phyloP scores from a whole-genome alignment of 2,329 filamentous ascomycete genomes.

The Rhinocladiella similis region DNA sequence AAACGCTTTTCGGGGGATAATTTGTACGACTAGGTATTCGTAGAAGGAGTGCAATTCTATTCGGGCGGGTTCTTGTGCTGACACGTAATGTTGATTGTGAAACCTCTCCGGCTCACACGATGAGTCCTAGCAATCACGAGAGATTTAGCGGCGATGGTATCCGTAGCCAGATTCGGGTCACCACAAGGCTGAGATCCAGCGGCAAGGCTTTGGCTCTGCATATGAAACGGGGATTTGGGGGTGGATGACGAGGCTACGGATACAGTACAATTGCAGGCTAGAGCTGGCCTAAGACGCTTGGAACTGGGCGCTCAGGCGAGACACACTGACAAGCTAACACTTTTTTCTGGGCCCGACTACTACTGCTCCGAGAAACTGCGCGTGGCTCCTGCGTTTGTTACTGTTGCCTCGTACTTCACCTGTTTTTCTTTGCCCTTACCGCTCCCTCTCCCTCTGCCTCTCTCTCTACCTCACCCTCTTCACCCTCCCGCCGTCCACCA shows the following conservation, averaged over 20 bases:
- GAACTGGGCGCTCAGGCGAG: not conserved
- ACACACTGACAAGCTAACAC: not conserved
- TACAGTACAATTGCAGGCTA: not conserved
- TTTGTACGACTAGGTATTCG: too few relatives aligned
- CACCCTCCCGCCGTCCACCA: slow-evolving; percentile 31
- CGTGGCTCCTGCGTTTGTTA: not conserved
- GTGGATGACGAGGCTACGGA: too few relatives aligned
- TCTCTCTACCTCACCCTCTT: slow-evolving; percentile 27
- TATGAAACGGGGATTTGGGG: not conserved
- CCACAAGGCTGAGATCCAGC: not conserved
- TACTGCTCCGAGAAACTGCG: not conserved
- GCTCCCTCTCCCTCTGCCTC: slow-evolving; percentile 25
- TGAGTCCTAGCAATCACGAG: too few relatives aligned
- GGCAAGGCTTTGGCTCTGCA: not conserved
- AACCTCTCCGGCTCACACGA: too few relatives aligned
- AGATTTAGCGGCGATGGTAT: too few relatives aligned
- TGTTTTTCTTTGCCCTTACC: not conserved
- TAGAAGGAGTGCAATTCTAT: too few relatives aligned
- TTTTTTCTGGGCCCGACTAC: not conserved
- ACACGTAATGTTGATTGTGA: too few relatives aligned
- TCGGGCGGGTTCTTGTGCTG: too few relatives aligned
- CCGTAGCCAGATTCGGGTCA: too few relatives aligned
- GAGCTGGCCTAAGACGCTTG: not conserved
- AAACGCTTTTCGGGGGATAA: too few relatives aligned
- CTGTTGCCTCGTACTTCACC: slow-evolving; percentile 2